Base-by-base conservation (phyloP, 768 basidiomycete species). In the Pleurotus tuber-regium region DNA sequence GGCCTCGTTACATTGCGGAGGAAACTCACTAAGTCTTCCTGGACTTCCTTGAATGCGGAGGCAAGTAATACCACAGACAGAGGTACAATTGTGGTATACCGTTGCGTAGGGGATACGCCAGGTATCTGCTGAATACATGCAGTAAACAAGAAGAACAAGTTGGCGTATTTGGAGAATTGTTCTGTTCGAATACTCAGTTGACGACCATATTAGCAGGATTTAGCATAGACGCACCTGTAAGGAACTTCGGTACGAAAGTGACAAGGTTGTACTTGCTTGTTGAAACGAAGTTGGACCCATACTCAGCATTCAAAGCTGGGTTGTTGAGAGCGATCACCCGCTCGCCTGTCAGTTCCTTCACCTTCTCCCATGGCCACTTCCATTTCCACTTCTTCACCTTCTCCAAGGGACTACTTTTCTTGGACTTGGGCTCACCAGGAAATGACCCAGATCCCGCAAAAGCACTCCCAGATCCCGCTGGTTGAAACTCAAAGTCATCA, bases 161-260 rank as follows among this genome's bases (percentile, higher is more conserved):
- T 98, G 59, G 97, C 96, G 66, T 98, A 98, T 82, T 97, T 92
- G 38, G 92, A 94, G 75, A 98, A 97, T 82, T 98, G 94, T 66
- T 96, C 95, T 96, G 70, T 4, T 43, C 24, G 23, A 51, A 29
- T 12, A 24, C 36, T 59, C 52, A 60, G 53, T 21, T 48, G 33
- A 50, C 49, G 40, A 49, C 8, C 23, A 10, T 8, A 30, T 12
- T 23, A 4, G 5, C 21, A 19, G 24, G 28, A 43, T 40, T 28
- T 25, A 35, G 9, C 24, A 28, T 51, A 43, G 21, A 73, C 83
- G 57, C 60, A 98, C 96, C 94, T 47, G 81, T 80, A 53, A 99
- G 69, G 70, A 98, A 99, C 69, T 98, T 98, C 31, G 92, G 93
- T 3, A 94, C 54, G 66, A 98, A 98, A 0, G 90, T 89, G 12